Percentiles rank a stretch among this genome's conserved stretches.
Conservation (phyloP, 2,329 filamentous ascomycete genomes). For the Diaporthe capsici region DNA sequence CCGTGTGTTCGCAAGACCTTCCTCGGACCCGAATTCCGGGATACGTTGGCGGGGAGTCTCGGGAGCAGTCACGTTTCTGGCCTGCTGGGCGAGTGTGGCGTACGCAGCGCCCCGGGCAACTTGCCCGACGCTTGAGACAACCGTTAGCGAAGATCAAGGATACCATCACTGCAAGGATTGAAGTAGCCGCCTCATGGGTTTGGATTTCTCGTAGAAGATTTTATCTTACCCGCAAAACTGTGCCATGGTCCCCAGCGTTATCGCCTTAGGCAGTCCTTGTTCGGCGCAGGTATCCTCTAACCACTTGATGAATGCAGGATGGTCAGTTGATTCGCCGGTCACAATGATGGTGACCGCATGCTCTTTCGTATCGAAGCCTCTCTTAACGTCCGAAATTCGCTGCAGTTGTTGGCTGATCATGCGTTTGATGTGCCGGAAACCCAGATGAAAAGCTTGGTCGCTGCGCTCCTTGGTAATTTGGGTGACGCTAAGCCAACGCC, state of each 20-base stretch:
- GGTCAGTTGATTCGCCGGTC: not conserved
- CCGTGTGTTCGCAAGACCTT: too few relatives aligned
- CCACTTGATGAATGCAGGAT: not conserved
- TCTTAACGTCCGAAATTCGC: not conserved
- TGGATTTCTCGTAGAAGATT: too few relatives aligned
- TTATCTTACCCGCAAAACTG: not conserved
- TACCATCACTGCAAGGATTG: too few relatives aligned
- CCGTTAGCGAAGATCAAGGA: not conserved
- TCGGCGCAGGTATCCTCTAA: not conserved
- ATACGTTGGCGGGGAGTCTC: too few relatives aligned
- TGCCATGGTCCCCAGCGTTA: not conserved
- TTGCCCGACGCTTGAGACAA: not conserved
- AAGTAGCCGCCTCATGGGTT: too few relatives aligned
- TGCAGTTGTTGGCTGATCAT: not conserved
- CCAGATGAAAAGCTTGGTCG: not conserved
- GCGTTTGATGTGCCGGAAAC: not conserved
- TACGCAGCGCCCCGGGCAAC: not conserved
- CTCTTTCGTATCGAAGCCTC: not conserved
- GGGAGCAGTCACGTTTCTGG: not conserved
- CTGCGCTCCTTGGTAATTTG: not conserved
- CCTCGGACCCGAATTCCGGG: too few relatives aligned
- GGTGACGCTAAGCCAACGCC: too few relatives aligned
- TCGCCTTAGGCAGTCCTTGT: not conserved
- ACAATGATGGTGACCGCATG: not conserved
- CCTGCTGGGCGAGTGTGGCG: not conserved